These are phyloP conservation scores for Cyclotella sp. DNA, from an alignment of 108 stramenopile genomes.

Conservation along the genomic window DNA sequence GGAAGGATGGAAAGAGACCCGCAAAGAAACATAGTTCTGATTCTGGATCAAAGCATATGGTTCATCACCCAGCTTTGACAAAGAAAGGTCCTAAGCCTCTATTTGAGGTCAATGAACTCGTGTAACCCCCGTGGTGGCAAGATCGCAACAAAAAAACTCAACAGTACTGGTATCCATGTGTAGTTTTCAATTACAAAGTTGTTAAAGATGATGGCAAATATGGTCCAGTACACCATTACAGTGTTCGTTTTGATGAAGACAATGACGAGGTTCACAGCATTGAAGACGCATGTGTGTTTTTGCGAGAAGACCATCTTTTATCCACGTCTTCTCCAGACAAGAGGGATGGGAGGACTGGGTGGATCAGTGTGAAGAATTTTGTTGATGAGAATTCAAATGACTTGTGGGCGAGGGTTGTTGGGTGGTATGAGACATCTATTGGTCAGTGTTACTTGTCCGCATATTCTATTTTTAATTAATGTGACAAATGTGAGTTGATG, in stretches of 20 bases:
- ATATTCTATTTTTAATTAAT: neutral
- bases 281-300: neutral
- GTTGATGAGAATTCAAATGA: slow-evolving; percentile 3
- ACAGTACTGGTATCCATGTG: neutral
- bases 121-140: slow-evolving; percentile 5
- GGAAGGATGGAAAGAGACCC: too few relatives aligned
- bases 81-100: neutral
- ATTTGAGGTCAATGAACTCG: neutral
- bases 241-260: slow-evolving; percentile 4
- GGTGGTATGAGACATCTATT: slow-evolving; percentile 11
- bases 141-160: neutral
- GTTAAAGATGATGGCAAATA: neutral
- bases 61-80: too few relatives aligned
- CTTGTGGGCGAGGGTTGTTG: slow-evolving; percentile 10
- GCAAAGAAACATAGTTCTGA: too few relatives aligned
- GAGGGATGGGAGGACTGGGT: neutral
- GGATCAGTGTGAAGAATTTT: slow-evolving; percentile 4
- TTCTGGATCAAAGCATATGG: too few relatives aligned
- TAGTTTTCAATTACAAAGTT: neutral
- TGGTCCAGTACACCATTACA: neutral
- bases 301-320: neutral
- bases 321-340: neutral
- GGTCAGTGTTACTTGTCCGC: neutral
- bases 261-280: neutral
- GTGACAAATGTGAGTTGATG: neutral